A percentile compares a stretch with the other conserved stretches of the same genome.
Evolutionary conservation across 352 stramenopile species (phyloP).

Genomic region (Phytophthora nicotianae): DNA sequence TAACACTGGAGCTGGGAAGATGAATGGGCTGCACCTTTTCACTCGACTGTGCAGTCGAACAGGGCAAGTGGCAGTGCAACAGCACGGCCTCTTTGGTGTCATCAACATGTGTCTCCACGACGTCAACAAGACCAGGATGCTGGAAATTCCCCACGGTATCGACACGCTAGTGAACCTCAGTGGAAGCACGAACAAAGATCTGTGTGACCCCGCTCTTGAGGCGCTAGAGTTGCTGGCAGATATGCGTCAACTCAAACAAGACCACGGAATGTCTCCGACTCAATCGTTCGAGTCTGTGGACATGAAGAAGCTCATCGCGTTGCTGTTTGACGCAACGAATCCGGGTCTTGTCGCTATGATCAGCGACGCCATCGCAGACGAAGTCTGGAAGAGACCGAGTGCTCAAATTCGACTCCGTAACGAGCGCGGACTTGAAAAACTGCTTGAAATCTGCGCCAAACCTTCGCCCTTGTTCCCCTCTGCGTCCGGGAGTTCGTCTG

Average conservation of each 20-base stretch:
- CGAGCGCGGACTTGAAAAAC: conserved; percentile 65
- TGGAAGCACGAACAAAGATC: conserved; percentile 58
- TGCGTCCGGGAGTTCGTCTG: conserved; percentile 24
- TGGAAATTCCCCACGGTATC: conserved; percentile 73
- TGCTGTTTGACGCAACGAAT: conserved; percentile 60
- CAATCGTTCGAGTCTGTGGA: conserved; percentile 48
- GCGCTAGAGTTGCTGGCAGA: conserved; percentile 81
- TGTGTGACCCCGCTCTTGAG: conserved; percentile 71
- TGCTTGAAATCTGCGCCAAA: conserved; percentile 57
- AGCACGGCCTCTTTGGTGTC: conserved; percentile 71
- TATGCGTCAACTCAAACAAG: conserved; percentile 51
- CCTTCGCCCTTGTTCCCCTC: conserved; percentile 46
- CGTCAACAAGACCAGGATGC: conserved; percentile 75
- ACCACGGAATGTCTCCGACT: conserved; percentile 33
- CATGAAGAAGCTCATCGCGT: conserved; percentile 70
- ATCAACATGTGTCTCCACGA: conserved; percentile 90
- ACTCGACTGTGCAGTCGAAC: conserved; percentile 46
- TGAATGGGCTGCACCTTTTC: conserved; percentile 57
- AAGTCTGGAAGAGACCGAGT: conserved; percentile 70
- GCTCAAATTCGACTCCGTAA: conserved; percentile 67
- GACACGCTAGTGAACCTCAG: conserved; percentile 84
- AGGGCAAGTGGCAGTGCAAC: conserved; percentile 48
- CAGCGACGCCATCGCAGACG: conserved; percentile 79
- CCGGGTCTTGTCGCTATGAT: conserved; percentile 69
- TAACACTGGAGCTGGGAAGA: conserved; percentile 14